Conservation (phyloP, 2,329 filamentous ascomycete species). For the Hymenoscyphus fraxineus region DNA sequence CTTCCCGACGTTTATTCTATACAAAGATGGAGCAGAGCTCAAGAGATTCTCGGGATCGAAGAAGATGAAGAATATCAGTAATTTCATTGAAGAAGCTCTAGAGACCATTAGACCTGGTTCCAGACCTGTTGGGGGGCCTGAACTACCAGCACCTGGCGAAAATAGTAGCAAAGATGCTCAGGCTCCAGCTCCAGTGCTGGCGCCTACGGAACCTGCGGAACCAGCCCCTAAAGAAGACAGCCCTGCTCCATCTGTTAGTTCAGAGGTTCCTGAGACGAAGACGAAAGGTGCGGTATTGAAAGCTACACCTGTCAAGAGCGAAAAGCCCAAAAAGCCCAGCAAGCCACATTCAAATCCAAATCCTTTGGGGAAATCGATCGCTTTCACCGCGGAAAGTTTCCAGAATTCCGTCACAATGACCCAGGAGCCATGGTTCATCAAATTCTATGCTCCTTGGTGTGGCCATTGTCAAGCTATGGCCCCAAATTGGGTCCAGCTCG, state of each 20-base stretch:
- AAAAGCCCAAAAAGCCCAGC: conserved; percentile 43
- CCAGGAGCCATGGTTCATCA: conserved; percentile 94
- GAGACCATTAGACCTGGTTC: conserved; percentile 79
- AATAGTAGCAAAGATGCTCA: conserved; percentile 35
- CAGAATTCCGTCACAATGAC: conserved; percentile 80
- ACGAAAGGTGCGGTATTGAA: conserved; percentile 21
- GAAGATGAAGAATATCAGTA: conserved; percentile 61
- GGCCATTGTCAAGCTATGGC: conserved; percentile 91
- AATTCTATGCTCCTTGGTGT: conserved; percentile 98
- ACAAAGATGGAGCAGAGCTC: conserved; percentile 68
- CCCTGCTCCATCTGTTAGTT: conserved; percentile 16
- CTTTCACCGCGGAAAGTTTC: conserved; percentile 80
- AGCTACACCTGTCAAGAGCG: conserved; percentile 20
- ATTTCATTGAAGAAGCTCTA: conserved; percentile 70
- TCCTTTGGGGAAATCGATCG: conserved; percentile 67
- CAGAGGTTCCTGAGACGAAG: conserved; percentile 8
- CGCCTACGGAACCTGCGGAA: conserved; percentile 14
- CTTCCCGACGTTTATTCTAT: conserved; percentile 77
- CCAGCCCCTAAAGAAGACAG: conserved; percentile 18
- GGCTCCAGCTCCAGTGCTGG: conserved; percentile 15
- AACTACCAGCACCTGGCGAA: conserved; percentile 69
- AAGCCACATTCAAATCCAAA: conserved; percentile 63
- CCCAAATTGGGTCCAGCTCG: conserved; percentile 84
- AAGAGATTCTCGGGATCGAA: conserved; percentile 64
- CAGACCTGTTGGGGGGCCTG: conserved; percentile 52